These are phyloP conservation scores for Arctium lappa DNA, from an alignment of 129 eudicot species.

Conservation along the genomic window DNA sequence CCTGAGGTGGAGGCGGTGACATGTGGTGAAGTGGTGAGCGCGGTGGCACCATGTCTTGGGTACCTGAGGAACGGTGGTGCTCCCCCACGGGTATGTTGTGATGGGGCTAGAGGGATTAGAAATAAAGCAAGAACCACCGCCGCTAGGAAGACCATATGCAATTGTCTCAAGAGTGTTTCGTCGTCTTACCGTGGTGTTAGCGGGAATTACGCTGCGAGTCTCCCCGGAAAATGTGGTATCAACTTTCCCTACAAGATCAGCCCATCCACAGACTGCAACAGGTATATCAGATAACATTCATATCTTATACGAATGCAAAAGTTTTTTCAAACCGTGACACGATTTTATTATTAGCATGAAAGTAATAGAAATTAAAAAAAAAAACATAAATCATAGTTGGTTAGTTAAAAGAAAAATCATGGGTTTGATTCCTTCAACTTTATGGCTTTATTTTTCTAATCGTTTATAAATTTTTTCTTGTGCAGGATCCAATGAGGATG, in stretches of 20 bases:
- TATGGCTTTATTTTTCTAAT: too few species aligned
- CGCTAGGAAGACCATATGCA: slow-evolving; percentile 36
- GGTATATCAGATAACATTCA: background rate
- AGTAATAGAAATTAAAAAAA: too few species aligned
- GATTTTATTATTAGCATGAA: too few species aligned
- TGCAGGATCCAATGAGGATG: too few species aligned
- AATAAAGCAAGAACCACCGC: slow-evolving; percentile 21
- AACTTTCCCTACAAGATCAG: slow-evolving; percentile 45
- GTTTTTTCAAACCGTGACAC: too few species aligned
- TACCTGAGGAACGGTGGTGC: slow-evolving; percentile 1
- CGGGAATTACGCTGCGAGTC: slow-evolving; percentile 26
- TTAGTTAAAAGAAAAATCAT: too few species aligned
- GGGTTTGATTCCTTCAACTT: too few species aligned
- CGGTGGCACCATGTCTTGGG: slow-evolving; percentile 24
- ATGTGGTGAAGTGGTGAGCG: slow-evolving; percentile 33
- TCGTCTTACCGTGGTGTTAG: slow-evolving; percentile 3
- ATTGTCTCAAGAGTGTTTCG: slow-evolving; percentile 30
- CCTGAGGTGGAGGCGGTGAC: slow-evolving; percentile 32
- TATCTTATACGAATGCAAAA: too few species aligned
- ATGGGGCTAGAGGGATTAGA: slow-evolving; percentile 28
- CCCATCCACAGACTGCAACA: slow-evolving; percentile 46
- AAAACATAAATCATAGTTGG: too few species aligned
- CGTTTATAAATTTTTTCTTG: too few species aligned
- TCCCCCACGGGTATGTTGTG: slow-evolving; percentile 22
- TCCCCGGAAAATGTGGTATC: slow-evolving; percentile 45